These are phyloP conservation scores for Bassia scoparia DNA, from an alignment of 148 eudicot species.

Conservation along the genomic window DNA sequence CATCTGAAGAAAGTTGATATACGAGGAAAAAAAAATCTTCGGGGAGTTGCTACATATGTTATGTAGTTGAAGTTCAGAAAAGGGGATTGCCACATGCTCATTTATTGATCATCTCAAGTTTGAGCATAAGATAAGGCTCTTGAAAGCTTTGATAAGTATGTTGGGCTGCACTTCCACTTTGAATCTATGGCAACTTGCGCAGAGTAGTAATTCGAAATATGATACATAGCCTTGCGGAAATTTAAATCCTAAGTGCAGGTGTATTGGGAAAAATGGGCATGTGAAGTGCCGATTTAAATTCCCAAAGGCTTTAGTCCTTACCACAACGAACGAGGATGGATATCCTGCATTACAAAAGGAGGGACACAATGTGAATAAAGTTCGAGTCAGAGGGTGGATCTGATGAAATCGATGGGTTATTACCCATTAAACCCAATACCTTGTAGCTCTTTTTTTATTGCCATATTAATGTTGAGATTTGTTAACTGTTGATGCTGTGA, in stretches of 20 bases:
- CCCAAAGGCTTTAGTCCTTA: neutral
- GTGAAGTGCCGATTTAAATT: neutral
- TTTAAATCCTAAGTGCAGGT: neutral
- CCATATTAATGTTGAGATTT: neutral
- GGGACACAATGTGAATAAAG: neutral
- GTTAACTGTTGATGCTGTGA: neutral
- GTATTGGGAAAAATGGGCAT: neutral
- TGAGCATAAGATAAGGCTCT: neutral
- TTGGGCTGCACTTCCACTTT: neutral
- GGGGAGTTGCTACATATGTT: neutral
- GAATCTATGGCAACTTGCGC: neutral
- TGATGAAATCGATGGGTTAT: neutral
- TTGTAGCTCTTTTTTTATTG: neutral
- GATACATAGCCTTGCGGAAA: neutral
- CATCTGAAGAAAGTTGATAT: neutral
- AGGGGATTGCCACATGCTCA: neutral
- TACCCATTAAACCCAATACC: neutral
- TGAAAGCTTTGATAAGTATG: neutral
- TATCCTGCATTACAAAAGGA: neutral
- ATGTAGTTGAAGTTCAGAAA: constrained; percentile 1
- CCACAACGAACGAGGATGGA: neutral
- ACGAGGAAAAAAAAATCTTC: neutral
- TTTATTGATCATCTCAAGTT: neutral
- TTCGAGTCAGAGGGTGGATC: neutral
- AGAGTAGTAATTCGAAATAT: neutral